Evolutionary conservation across 768 basidiomycete species (phyloP).

Genomic region (Mycena indigotica): DNA sequence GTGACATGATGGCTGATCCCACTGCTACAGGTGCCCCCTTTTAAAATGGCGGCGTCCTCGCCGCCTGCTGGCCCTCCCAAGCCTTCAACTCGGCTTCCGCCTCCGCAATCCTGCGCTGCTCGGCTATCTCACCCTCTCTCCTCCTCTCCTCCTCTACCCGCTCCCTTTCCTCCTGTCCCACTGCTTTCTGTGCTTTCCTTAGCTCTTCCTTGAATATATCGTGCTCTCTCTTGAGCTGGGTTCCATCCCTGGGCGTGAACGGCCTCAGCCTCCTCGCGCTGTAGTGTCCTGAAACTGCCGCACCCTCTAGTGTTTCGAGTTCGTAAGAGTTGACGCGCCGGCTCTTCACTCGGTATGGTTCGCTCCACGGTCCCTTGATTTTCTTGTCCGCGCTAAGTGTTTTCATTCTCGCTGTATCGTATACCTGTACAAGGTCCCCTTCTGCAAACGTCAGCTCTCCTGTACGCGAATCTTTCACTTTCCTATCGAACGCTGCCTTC

Average conservation of each 20-base stretch:
- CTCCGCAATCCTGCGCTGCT: too few relatives aligned
- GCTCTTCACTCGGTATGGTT: conserved; percentile 20
- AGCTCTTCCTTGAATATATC: not conserved
- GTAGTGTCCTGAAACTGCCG: not conserved
- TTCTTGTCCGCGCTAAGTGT: conserved; percentile 32
- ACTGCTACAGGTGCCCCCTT: too few relatives aligned
- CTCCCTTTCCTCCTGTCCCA: not conserved
- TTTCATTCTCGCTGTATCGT: conserved; percentile 28
- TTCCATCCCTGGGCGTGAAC: conserved; percentile 16
- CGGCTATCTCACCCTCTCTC: too few relatives aligned
- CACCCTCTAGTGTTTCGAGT: conserved; percentile 16
- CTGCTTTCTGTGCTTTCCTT: not conserved
- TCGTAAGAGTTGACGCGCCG: conserved; percentile 19
- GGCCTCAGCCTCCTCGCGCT: conserved; percentile 8
- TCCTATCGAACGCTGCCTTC: not conserved
- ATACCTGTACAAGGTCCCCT: not conserved
- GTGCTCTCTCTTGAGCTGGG: conserved; percentile 8
- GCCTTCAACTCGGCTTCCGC: too few relatives aligned
- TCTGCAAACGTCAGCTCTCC: not conserved
- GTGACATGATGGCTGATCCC: too few relatives aligned
- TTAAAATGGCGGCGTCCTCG: too few relatives aligned
- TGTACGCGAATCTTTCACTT: not conserved
- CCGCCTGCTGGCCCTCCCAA: too few relatives aligned
- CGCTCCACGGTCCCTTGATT: conserved; percentile 34
- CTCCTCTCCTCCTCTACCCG: conserved; percentile 3